Percentiles rank a stretch among this genome's conserved stretches.
These are phyloP conservation scores for Saturnispora halmiae DNA, from an alignment of 805 yeast genomes.

Conservation along the genomic window DNA sequence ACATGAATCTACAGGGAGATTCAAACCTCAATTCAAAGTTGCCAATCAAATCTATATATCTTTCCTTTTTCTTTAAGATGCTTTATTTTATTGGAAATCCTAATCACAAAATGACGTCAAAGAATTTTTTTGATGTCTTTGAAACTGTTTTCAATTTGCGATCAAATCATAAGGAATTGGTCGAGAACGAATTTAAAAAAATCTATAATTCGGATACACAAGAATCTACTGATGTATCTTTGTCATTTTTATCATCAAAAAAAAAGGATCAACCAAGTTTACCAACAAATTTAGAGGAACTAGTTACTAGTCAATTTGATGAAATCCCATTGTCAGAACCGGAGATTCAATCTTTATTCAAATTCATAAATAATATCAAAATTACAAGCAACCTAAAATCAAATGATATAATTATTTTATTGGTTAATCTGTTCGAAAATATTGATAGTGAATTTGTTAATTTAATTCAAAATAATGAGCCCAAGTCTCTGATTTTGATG, in stretches of 20 bases:
- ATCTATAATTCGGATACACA: no score
- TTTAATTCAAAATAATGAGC: conserved; percentile 2
- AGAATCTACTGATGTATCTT: no score
- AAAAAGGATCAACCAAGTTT: not conserved
- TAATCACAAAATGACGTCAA: not conserved
- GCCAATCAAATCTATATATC: not conserved
- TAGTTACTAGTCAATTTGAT: not conserved
- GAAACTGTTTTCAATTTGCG: not conserved
- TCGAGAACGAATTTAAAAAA: not conserved
- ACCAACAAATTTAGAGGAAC: not conserved
- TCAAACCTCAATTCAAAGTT: no score
- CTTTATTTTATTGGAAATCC: conserved; percentile 1
- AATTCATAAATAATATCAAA: not conserved
- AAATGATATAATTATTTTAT: not conserved
- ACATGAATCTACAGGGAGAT: no score
- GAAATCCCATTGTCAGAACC: not conserved
- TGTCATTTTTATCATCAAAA: no score
- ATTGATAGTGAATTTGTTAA: not conserved
- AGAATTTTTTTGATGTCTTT: not conserved
- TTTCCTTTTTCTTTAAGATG: not conserved
- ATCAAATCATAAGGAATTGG: not conserved
- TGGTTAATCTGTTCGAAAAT: not conserved
- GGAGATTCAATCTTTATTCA: not conserved
- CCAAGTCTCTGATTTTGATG: conserved; percentile 3
- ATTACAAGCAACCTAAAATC: not conserved